Evolutionary conservation across 495 filamentous ascomycete species (phyloP).

Genomic region (Tuber indicum): DNA sequence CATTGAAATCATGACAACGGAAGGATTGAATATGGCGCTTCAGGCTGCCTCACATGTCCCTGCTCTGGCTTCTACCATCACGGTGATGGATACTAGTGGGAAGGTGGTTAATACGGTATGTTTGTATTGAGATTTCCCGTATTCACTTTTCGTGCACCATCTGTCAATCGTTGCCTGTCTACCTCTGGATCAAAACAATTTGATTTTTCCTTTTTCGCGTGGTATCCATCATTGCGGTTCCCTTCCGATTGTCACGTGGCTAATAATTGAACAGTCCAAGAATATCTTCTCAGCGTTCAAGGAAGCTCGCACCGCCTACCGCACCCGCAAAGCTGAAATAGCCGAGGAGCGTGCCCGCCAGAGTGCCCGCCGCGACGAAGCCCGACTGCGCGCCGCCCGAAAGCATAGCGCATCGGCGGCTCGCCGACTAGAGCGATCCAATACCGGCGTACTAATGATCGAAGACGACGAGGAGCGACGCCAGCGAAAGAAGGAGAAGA

Average conservation of each 20-base stretch:
- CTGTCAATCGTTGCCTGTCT: conserved; percentile 16
- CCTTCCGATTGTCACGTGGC: background rate
- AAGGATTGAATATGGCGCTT: conserved; percentile 29
- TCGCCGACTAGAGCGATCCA: conserved; percentile 2
- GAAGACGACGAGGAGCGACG: conserved; percentile 17
- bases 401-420: conserved; percentile 17
- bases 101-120: conserved; percentile 37
- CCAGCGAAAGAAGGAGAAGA: conserved; percentile 33
- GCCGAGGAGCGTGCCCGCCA: conserved; percentile 36
- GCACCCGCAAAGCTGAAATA: conserved; percentile 40
- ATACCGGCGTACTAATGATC: background rate
- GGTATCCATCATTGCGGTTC: background rate
- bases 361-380: conserved; percentile 27
- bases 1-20: conserved; percentile 15
- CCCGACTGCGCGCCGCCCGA: conserved; percentile 19
- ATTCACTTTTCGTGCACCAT: conserved; percentile 7
- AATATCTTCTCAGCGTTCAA: conserved; percentile 39
- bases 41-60: conserved; percentile 26
- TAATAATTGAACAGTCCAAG: conserved; percentile 25
- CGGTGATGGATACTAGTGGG: conserved; percentile 32
- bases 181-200: background rate
- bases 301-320: conserved; percentile 36
- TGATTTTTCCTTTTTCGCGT: background rate
- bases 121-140: conserved; percentile 9
- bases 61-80: conserved; percentile 20